Percentiles rank a stretch among this genome's conserved stretches.
Conservation (phyloP, 257 asterid species). For the Ajuga chamaepitys region DNA sequence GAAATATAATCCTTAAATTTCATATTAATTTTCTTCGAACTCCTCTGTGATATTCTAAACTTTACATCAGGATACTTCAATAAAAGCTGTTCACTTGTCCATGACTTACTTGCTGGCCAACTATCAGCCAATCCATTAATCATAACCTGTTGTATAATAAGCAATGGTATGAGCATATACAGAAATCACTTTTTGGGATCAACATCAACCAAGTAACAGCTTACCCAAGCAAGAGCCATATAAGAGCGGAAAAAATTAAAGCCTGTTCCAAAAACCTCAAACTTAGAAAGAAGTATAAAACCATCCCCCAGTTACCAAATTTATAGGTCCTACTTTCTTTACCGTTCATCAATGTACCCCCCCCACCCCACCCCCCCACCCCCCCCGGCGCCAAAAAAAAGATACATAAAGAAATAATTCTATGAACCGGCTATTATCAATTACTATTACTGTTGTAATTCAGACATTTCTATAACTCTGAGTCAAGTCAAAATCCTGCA, state of each 20-base stretch:
- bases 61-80: constrained; percentile 55
- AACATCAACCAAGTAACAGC: constrained; percentile 10
- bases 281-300: background rate
- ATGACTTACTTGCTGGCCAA: constrained; percentile 83
- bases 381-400: too few relatives aligned
- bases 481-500: background rate
- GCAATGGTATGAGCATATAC: constrained; percentile 13
- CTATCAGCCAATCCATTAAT: constrained; percentile 71
- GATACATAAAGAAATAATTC: too few relatives aligned
- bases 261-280: background rate
- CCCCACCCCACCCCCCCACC: background rate
- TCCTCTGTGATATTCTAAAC: constrained; percentile 81
- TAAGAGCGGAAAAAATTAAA: background rate
- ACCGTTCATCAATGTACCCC: background rate
- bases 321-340: background rate
- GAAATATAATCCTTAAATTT: constrained; percentile 73
- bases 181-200: background rate
- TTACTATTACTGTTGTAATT: background rate
- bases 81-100: constrained; percentile 70
- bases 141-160: constrained; percentile 48
- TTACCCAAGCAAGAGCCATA: background rate
- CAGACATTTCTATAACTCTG: background rate
- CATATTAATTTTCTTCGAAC: constrained; percentile 65
- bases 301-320: background rate
- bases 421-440: background rate